Evolutionary conservation across 2,329 filamentous ascomycete genomes (phyloP).

Genomic region (Cladobotryum protrusum): DNA sequence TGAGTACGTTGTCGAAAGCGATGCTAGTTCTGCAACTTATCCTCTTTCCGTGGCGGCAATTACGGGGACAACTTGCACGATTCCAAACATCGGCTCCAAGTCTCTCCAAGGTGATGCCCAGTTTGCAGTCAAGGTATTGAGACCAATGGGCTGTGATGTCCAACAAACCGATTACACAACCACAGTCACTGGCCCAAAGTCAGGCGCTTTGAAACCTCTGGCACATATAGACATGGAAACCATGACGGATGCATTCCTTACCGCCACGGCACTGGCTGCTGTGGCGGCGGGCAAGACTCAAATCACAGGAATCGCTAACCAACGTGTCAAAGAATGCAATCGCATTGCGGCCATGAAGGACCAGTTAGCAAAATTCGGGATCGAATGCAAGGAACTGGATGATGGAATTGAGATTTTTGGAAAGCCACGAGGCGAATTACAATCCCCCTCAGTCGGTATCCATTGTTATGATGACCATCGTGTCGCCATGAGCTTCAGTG

Average conservation of each 20-base stretch:
- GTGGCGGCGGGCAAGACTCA: conserved; percentile 77
- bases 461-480: conserved; percentile 97
- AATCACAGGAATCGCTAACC: conserved; percentile 93
- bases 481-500: conserved; percentile 97
- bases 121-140: conserved; percentile 84
- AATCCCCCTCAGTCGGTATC: conserved; percentile 58
- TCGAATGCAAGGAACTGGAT: conserved; percentile 78
- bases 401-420: conserved; percentile 80
- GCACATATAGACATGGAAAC: conserved; percentile 93
- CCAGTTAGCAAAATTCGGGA: conserved; percentile 88
- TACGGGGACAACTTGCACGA: conserved; percentile 88
- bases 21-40: conserved; percentile 96
- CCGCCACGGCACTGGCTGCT: conserved; percentile 85
- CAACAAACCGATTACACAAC: conserved; percentile 80
- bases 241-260: conserved; percentile 98
- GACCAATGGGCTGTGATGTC: conserved; percentile 90
- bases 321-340: conserved; percentile 97
- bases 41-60: conserved; percentile 91
- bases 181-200: conserved; percentile 81
- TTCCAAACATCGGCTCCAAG: conserved; percentile 89
- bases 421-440: conserved; percentile 40
- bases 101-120: conserved; percentile 93
- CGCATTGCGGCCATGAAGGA: conserved; percentile 93
- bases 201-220: conserved; percentile 67
- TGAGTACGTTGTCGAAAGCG: conserved; percentile 89